Evolutionary conservation across 1,284 basidiomycete genomes (phyloP), one percentile per base, ranked within the genome.

Genomic region (Trichosporon coremiiforme): DNA sequence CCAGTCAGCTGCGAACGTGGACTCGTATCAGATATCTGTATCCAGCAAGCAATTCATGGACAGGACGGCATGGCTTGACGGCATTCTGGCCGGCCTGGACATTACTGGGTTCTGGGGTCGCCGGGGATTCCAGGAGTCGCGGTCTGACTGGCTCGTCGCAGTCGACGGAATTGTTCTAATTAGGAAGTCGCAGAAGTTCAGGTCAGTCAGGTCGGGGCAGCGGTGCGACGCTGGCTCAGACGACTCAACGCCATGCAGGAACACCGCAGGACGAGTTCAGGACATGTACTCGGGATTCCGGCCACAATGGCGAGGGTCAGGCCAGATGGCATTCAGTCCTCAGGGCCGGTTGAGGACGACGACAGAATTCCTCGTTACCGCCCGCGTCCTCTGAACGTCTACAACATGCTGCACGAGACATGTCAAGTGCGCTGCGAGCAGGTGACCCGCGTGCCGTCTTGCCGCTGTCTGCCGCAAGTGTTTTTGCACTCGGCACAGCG

Each of bases 291-390:
- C 41, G 41, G 41, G 41, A 45, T 17, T 5, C 41, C 41, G 41
- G 41, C 4, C 41, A 17, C 41, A n/a, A 15, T 3, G 15, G 41
- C 41, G 41, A 45, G 41, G 41, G 15, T 15, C 36, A 38, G 36
- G 15, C 41, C 15, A 45, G 13, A 15, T 45, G 15, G 41, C 41
- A 55, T 55, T 55, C 53, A 55, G 10, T 12, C 36, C 53, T 25
- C 53, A 55, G 22, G 50, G 22, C 22, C 10, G 36, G 8, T 10
- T 38, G 8, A 38, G 36, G 2, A 38, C 10, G 8, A 7, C 8
- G 6, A 38, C 50, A 25, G 25, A 55, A 55, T 55, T 55, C 53
- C 53, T 55, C 53, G 25, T 55, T 29, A 29, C 53, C 25, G 53
- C 53, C 53, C 53, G 53, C 29, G 36, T 38, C 6, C 36, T 38